Percentiles rank a stretch among this genome's conserved stretches.
Evolutionary conservation across 2,329 filamentous ascomycete genomes (phyloP).

Genomic region (Colletotrichum sp.): DNA sequence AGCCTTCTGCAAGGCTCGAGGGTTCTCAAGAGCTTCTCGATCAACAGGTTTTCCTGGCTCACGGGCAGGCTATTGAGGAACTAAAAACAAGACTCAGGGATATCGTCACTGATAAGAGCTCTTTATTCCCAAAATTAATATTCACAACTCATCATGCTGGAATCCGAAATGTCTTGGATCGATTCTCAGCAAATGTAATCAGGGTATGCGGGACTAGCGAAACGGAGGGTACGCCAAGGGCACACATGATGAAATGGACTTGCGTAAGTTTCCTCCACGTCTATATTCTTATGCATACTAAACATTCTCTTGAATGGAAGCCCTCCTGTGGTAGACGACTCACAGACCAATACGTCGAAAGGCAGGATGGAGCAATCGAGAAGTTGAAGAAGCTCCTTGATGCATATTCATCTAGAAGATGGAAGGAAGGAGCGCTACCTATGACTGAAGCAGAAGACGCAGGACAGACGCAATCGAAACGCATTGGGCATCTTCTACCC

Average conservation of each 20-base stretch:
- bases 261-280: not conserved
- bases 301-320: accelerated
- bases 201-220: not conserved
- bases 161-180: not conserved
- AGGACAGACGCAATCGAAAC: not conserved
- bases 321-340: not conserved
- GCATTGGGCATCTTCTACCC: not conserved
- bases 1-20: no score
- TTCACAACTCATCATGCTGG: no score
- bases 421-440: not conserved
- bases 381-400: not conserved
- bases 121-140: no score
- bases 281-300: accelerated
- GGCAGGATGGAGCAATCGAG: not conserved
- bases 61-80: not conserved
- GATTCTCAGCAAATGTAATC: not conserved
- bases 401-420: not conserved
- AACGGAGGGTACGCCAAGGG: not conserved
- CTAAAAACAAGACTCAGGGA: not conserved
- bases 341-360: not conserved
- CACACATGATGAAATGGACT: not conserved
- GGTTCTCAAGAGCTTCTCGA: not conserved
- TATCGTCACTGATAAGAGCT: not conserved
- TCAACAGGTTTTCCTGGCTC: not conserved
- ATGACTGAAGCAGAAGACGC: not conserved